phyloP scores from a whole-genome alignment of 1,284 basidiomycete species.

The Caloboletus inedulis region DNA sequence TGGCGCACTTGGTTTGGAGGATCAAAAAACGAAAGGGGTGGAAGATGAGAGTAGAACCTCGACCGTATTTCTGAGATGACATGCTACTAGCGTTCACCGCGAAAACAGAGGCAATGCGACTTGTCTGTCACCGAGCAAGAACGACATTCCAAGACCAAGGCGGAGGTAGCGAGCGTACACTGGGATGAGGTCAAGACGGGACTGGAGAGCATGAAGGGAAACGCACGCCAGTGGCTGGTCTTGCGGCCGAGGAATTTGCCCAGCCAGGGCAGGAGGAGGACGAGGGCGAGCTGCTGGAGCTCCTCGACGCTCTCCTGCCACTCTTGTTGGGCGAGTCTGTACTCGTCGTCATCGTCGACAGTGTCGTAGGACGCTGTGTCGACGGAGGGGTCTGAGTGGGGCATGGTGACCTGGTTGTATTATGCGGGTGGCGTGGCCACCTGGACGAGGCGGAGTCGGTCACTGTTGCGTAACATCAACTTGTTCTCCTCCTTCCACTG shows the following conservation, averaged over 20 bases:
- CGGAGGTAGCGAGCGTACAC: slow-evolving; percentile 71
- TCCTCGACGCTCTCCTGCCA: slow-evolving; percentile 90
- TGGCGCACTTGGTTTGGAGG: slow-evolving; percentile 38
- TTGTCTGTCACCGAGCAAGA: slow-evolving; percentile 52
- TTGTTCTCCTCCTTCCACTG: slow-evolving; percentile 12
- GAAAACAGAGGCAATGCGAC: slow-evolving; percentile 22
- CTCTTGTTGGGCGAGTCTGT: slow-evolving; percentile 78
- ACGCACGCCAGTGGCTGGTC: slow-evolving; percentile 83
- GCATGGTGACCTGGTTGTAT: slow-evolving; percentile 29
- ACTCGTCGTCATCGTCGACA: slow-evolving; percentile 63
- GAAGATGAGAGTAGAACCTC: slow-evolving; percentile 26
- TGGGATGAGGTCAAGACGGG: slow-evolving; percentile 32
- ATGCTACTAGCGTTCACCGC: slow-evolving; percentile 12
- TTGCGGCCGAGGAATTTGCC: slow-evolving; percentile 87
- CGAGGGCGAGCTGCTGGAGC: slow-evolving; percentile 74
- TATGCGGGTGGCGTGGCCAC: slow-evolving; percentile 5
- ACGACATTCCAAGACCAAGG: slow-evolving; percentile 63
- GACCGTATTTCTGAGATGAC: slow-evolving; percentile 28
- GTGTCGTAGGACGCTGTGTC: slow-evolving; percentile 48
- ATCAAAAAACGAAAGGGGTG: slow-evolving; percentile 36
- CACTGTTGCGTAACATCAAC: slow-evolving; percentile 4
- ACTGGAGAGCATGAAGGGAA: slow-evolving; percentile 5
- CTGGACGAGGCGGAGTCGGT: slow-evolving; percentile 1
- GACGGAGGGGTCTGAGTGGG: slow-evolving; percentile 44
- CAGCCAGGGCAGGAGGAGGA: slow-evolving; percentile 81